A percentile compares a stretch with the other conserved stretches of the same genome.
Conservation (phyloP, 2,329 filamentous ascomycete genomes). For the Penicillium sumatraense region DNA sequence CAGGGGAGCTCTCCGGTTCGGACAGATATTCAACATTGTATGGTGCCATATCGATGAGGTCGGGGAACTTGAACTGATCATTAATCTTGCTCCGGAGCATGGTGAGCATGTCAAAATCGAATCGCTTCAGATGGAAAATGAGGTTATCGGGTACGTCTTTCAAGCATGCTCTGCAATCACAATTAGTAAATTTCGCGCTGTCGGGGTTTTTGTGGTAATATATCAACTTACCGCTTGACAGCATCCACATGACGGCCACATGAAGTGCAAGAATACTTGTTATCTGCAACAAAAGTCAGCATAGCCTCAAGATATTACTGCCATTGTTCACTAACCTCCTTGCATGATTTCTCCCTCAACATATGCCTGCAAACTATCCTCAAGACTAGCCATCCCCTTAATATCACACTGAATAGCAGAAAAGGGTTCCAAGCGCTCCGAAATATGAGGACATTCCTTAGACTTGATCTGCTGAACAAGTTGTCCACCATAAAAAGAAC, state of each 20-base stretch:
- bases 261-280: slow-evolving; percentile 95
- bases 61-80: slow-evolving; percentile 88
- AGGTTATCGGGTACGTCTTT: slow-evolving; percentile 92
- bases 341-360: slow-evolving; percentile 96
- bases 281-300: slow-evolving; percentile 61
- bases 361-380: slow-evolving; percentile 91
- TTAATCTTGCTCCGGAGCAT: slow-evolving; percentile 91
- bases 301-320: background rate
- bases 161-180: slow-evolving; percentile 70
- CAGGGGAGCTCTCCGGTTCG: slow-evolving; percentile 58
- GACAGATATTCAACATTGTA: slow-evolving; percentile 88
- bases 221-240: slow-evolving; percentile 70
- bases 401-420: slow-evolving; percentile 96
- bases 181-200: slow-evolving; percentile 15
- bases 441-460: slow-evolving; percentile 91
- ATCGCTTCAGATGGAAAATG: slow-evolving; percentile 85
- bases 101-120: slow-evolving; percentile 61
- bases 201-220: background rate
- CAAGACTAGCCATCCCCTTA: slow-evolving; percentile 81
- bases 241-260: slow-evolving; percentile 91
- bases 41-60: slow-evolving; percentile 79
- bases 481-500: slow-evolving; percentile 87
- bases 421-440: slow-evolving; percentile 86
- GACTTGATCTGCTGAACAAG: slow-evolving; percentile 95
- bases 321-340: slow-evolving; percentile 62